Evolutionary conservation across 306 rosid genomes (phyloP), one percentile per base, ranked within the genome.

Genomic region (Sechiopsis laciniata): DNA sequence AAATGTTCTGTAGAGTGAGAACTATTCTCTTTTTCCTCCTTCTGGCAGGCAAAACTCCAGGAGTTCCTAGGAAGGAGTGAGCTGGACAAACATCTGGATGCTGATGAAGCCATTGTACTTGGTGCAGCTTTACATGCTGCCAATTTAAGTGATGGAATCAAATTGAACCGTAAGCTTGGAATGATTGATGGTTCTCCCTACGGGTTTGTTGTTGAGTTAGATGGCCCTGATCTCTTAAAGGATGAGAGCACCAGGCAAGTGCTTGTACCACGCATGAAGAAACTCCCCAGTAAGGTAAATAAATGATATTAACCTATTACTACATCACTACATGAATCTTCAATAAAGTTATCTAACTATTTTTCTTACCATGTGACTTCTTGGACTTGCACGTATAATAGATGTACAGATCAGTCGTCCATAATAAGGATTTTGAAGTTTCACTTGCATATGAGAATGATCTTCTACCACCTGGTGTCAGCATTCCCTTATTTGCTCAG

Each of bases 111-210:
- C 68, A 85, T 83, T 63, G 97, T 89, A 78, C 97, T 94, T 35
- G 99, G 99, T 57, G 87, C 99, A 52, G 80, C 97, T 55, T 83
- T 94, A 58, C 89, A 91, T 73, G 99, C 99, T 53, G 97, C 97
- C 52, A 94, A 94, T 83, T 69, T 94, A 86, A 94, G 99, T 66
- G 99, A 94, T 82, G 99, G 99, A 73, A 94, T 94, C 82, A 94
- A 94, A 81, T 84, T 94, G 85, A 94, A 94, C 83, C 96, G 97
- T 35, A 94, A 94, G 84, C 89, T 94, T 15, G 99, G 99, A 82
- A 94, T 94, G 99, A 37, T 91, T 66, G 99, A 94, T 84, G 99
- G 97, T 78, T 94, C 99, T 75, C 79, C 89, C 67, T 94, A 88
- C 72, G 99, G 91, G 65, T 86, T 84, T 75, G 84, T 94, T 62